Conservation (phyloP, 2,329 filamentous ascomycete species). For the Cercospora sp. region DNA sequence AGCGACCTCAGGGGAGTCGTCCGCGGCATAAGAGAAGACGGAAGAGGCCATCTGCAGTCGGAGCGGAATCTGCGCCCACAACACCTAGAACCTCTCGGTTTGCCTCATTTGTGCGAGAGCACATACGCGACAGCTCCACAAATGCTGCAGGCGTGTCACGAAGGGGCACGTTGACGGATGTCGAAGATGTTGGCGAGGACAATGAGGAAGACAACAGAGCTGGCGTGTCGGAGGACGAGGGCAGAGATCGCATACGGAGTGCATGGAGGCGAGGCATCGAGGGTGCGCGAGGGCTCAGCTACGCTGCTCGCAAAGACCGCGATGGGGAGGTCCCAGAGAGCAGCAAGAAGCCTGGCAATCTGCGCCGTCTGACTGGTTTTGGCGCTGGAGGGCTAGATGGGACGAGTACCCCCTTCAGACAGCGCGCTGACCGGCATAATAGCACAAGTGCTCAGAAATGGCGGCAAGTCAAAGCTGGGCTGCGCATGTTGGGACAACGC, state of each 20-base stretch:
- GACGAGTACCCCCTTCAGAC: constrained; percentile 45
- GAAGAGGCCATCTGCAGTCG: constrained; percentile 58
- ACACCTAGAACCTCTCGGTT: constrained; percentile 60
- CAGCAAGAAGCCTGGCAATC: constrained; percentile 43
- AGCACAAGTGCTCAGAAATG: constrained; percentile 71
- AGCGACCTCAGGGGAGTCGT: constrained; percentile 49
- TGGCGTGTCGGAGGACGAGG: constrained; percentile 54
- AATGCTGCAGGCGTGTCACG: constrained; percentile 61
- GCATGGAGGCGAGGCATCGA: constrained; percentile 51
- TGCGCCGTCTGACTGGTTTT: constrained; percentile 51
- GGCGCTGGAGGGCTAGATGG: constrained; percentile 35
- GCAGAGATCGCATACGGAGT: constrained; percentile 50
- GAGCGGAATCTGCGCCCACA: constrained; percentile 63
- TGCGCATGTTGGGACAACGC: constrained; percentile 74
- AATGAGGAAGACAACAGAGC: constrained; percentile 37
- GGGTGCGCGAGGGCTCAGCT: constrained; percentile 50
- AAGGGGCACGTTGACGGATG: constrained; percentile 48
- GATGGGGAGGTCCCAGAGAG: constrained; percentile 39
- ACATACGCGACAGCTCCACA: constrained; percentile 53
- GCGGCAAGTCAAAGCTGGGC: constrained; percentile 86
- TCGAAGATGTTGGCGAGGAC: constrained; percentile 42
- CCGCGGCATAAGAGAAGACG: constrained; percentile 66
- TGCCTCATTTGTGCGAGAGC: constrained; percentile 49
- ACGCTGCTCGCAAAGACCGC: constrained; percentile 37
- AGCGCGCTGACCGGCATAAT: constrained; percentile 49